Evolutionary conservation across 2,329 filamentous ascomycete genomes (phyloP), one percentile per base, ranked within the genome.

Genomic region (Aspergillus tamarii): DNA sequence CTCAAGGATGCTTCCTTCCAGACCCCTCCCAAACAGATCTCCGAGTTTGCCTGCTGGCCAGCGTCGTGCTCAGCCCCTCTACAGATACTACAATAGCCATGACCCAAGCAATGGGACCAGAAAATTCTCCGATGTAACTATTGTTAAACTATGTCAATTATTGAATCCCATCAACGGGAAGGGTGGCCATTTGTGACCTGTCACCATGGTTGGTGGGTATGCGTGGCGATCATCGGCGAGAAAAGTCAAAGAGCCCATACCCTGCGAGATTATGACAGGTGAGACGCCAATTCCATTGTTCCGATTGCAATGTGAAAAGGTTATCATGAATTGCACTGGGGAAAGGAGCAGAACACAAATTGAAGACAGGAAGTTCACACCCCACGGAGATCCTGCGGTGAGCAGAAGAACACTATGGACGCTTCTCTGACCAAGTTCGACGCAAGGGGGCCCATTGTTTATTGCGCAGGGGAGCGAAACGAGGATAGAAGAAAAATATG

Each of bases 401-500:
- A 64, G 55, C 14, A 23, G 32, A 14, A 41, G 39, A 36, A 48
- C 59, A 26, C 34, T 14, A 21, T 28, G 32, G 6, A 36, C 28
- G 30, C 39, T 39, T 36, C 21, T 55, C 32, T 39, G 52, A 6
- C n/a, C n/a, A 23, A 56, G 36, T 60, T 65, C 57, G 50, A 68
- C 52, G 66, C 65, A 68, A 68, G 66, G 66, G 66, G 66, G 36
- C 23, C 48, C 26, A 32, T 45, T 45, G 56, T 57, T 61, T 68
- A 60, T 62, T 60, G 60, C 56, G 56, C 56, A 52, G 65, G 63
- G 65, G 65, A 65, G 61, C 45, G 50, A 58, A 61, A 68, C 53
- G 59, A 66, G 61, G 59, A 43, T 52, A 55, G 43, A 57, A 28
- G 39, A 43, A 50, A 43, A 52, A 62, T 39, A 56, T n/a, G 26